phyloP scores from a whole-genome alignment of 2,329 filamentous ascomycete species.

The Aspergillus thermomutatus region DNA sequence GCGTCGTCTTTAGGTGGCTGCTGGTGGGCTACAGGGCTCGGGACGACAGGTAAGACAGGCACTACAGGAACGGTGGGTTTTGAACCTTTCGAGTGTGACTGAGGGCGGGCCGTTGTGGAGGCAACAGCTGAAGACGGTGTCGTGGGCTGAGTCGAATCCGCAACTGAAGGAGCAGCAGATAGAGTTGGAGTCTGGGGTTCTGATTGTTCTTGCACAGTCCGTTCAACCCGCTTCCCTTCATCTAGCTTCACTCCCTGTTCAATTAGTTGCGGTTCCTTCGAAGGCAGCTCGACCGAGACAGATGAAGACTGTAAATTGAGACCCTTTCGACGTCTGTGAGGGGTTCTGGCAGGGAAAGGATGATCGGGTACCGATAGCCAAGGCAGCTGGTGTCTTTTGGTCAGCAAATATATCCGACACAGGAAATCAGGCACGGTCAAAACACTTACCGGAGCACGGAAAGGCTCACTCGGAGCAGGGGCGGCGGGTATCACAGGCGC shows the following conservation, averaged over 20 bases:
- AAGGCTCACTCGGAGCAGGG: constrained; percentile 40
- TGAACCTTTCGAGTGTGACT: constrained; percentile 32
- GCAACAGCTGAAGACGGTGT: constrained; percentile 53
- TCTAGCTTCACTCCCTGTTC: constrained; percentile 20
- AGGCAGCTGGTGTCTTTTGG: constrained; percentile 44
- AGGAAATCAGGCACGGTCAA: background rate
- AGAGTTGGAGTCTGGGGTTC: constrained; percentile 57
- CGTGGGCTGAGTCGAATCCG: constrained; percentile 53
- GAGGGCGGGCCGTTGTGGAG: constrained; percentile 25
- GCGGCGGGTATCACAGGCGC: constrained; percentile 22
- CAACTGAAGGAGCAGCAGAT: constrained; percentile 57
- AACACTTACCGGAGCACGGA: constrained; percentile 47
- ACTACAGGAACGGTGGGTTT: constrained; percentile 41
- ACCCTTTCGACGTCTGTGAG: constrained; percentile 44
- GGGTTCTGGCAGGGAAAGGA: constrained; percentile 52
- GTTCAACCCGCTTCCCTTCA: constrained; percentile 17
- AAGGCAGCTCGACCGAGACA: constrained; percentile 49
- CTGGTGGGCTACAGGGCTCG: constrained; percentile 34
- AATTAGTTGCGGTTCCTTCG: constrained; percentile 35
- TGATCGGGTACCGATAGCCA: constrained; percentile 58
- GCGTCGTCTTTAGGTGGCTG: constrained; percentile 34
- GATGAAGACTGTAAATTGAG: constrained; percentile 33
- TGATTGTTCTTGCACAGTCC: constrained; percentile 26
- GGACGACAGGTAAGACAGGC: constrained; percentile 50
- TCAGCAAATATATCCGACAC: constrained; percentile 9